Evolutionary conservation across 805 yeast species (phyloP).

Genomic region (Kuraishia cidri): DNA sequence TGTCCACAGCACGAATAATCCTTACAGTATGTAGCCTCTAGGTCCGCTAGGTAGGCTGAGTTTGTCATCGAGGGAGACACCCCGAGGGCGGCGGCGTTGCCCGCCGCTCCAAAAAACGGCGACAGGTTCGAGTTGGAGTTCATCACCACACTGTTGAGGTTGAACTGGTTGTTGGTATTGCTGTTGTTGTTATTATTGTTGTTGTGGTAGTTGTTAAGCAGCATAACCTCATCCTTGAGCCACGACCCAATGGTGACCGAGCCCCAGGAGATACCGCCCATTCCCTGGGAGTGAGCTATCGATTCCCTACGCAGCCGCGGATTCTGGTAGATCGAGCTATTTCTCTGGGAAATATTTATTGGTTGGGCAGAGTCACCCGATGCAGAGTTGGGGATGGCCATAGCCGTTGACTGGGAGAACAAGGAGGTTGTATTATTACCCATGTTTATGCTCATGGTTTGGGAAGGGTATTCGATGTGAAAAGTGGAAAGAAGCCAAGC

Average conservation of each 20-base stretch:
- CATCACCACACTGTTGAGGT: conserved; percentile 3
- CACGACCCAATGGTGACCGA: conserved; percentile 91
- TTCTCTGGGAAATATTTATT: conserved; percentile 25
- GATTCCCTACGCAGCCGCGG: conserved; percentile 76
- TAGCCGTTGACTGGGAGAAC: conserved; percentile 20
- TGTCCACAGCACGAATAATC: conserved; percentile 97
- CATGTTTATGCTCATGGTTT: not conserved
- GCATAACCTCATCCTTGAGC: conserved; percentile 88
- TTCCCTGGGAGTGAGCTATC: conserved; percentile 93
- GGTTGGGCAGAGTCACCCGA: conserved; percentile 22
- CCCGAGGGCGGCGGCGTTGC: conserved; percentile 13
- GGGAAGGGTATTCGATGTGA: too few species aligned
- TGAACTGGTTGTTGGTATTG: conserved; percentile 5
- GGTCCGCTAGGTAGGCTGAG: conserved; percentile 74
- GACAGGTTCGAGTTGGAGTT: conserved; percentile 7
- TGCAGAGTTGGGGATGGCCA: conserved; percentile 19
- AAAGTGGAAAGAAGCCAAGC: too few species aligned
- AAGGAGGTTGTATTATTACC: conserved; percentile 5
- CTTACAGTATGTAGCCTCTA: conserved; percentile 93
- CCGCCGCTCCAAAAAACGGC: not conserved
- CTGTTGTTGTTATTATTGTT: conserved; percentile 8
- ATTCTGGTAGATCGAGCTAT: conserved; percentile 26
- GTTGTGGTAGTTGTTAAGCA: conserved; percentile 21
- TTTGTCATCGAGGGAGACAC: conserved; percentile 60
- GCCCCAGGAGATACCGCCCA: conserved; percentile 98